Base-by-base conservation (phyloP, 2,329 filamentous ascomycete species). In the Phymatotrichopsis omnivora region DNA sequence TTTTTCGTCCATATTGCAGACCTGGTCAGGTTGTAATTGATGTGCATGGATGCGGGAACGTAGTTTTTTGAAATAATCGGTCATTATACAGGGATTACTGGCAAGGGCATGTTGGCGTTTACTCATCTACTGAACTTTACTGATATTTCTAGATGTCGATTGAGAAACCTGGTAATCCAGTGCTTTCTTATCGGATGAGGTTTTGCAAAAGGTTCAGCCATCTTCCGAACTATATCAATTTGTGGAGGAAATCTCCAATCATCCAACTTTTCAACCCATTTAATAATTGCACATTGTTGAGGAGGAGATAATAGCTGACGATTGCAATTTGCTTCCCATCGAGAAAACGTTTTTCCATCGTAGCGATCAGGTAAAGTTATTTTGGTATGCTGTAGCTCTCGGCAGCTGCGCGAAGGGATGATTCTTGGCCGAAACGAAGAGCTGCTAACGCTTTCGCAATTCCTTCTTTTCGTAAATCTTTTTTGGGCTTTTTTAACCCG, bases 1-100 rank as follows among this genome's bases (percentile, higher is more conserved):
- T 11, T 42, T 51, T n/a, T 51, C 45, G 22, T 49, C 30, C 7
- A 38, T 35, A n/a, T 45, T 52, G 8, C 38, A 45, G 10, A 30
- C 42, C 7, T 52, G 17, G 2, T 45, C 11, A 7, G n/a, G n/a
- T 14, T 6, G 29, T 10, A 49, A 36, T 6, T 35, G 19, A 25
- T 45, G n/a, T 12, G 29, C 20, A 8, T 16, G 7, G 3, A 38
- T 5, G 5, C 49, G 3, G 2, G 17, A 17, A 2, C 22, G 6
- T 7, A 52, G 25, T 24, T 52, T 50, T 8, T 5, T 10, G 19
- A 42, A 52, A 31, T 46, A 45, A 27, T 42, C 41, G 2, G 33
- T 4, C 2, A 49, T 8, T 5, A 29, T 33, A 5, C 30, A 4
- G 8, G 20, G 11, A 20, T 49, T 36, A 28, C 24, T 46, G 6